These are phyloP conservation scores for Cyberlindnera maritima DNA, from an alignment of 805 yeast genomes.

Conservation along the genomic window DNA sequence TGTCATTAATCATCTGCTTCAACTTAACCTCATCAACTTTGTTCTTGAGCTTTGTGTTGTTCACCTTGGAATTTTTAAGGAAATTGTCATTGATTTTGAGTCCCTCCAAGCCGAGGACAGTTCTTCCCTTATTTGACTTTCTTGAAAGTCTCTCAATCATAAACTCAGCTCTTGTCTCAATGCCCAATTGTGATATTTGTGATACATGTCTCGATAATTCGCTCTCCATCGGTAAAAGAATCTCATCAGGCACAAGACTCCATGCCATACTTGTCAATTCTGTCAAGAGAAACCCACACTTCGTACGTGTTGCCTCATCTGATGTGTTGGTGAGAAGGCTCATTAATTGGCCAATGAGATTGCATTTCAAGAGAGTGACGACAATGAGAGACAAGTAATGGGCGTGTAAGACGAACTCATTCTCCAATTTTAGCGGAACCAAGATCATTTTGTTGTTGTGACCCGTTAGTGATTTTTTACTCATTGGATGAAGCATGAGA, in stretches of 20 bases:
- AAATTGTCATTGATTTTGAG: constrained; percentile 26
- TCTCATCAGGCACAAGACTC: constrained; percentile 50
- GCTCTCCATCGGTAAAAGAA: constrained; percentile 23
- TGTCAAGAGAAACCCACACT: constrained; percentile 62
- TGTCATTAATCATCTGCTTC: constrained; percentile 59
- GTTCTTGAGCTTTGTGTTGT: constrained; percentile 10
- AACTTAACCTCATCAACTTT: constrained; percentile 60
- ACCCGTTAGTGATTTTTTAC: constrained; percentile 10
- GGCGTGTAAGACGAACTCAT: constrained; percentile 44
- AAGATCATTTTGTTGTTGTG: constrained; percentile 19
- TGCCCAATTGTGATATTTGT: background rate
- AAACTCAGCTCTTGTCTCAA: constrained; percentile 34
- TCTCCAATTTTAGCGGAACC: constrained; percentile 34
- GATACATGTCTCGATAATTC: background rate
- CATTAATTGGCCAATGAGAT: constrained; percentile 47
- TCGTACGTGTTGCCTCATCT: constrained; percentile 47
- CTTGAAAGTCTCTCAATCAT: constrained; percentile 46
- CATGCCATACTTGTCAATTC: constrained; percentile 57
- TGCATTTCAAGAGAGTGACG: constrained; percentile 52
- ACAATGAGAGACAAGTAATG: constrained; percentile 68
- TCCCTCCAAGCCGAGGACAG: constrained; percentile 33
- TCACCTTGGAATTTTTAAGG: constrained; percentile 22
- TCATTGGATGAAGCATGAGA: constrained; percentile 56
- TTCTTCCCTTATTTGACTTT: constrained; percentile 37
- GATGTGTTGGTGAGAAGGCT: constrained; percentile 39